Evolutionary conservation across 768 basidiomycete genomes (phyloP), one percentile per base, ranked within the genome.

Genomic region (Panus rudis): DNA sequence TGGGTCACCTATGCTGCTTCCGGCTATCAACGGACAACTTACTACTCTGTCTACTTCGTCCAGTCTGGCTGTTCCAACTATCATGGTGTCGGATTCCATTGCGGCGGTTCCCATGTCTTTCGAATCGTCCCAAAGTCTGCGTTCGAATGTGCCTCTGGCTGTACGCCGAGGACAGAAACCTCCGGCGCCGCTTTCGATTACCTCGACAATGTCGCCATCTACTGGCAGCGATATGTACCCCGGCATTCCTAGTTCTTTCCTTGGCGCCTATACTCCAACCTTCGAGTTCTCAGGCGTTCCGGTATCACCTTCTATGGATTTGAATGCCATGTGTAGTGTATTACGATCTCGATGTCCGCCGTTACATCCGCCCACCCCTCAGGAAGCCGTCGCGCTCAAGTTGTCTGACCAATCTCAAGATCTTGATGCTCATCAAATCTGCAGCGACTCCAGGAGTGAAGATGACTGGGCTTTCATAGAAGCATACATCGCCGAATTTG

Each of bases 231-330:
- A 53, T 30, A 41, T 52, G 6, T 72, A 71, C 43, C 69, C 70
- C 17, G 63, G 63, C 40, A 66, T 72, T 12, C 70, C 69, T 5
- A 67, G 63, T 13, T 64, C 70, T 6, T 72, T 71, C 54, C 57
- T 62, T 12, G 65, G 68, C 6, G 42, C 54, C 17, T 60, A 61
- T 49, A 60, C 57, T 4, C 65, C 68, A 2, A 47, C 45, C 23
- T 60, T 62, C 27, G 55, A 60, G 17, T 30, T 47, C 12, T 30
- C 46, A 6, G 23, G n/a, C 12, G 46, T 43, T n/a, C 11, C 41
- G 8, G 26, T 40, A 3, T 47, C 51, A 11, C 43, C 45, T 17
- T 52, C 56, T 39, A 59, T 63, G 44, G 59, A 61, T 2, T 56
- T 72, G 17, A 44, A 53, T 13, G 61, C 56, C 20, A 72, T 71